Evolutionary conservation across 805 yeast genomes (phyloP).

Genomic region (Deakozyma indianensis): DNA sequence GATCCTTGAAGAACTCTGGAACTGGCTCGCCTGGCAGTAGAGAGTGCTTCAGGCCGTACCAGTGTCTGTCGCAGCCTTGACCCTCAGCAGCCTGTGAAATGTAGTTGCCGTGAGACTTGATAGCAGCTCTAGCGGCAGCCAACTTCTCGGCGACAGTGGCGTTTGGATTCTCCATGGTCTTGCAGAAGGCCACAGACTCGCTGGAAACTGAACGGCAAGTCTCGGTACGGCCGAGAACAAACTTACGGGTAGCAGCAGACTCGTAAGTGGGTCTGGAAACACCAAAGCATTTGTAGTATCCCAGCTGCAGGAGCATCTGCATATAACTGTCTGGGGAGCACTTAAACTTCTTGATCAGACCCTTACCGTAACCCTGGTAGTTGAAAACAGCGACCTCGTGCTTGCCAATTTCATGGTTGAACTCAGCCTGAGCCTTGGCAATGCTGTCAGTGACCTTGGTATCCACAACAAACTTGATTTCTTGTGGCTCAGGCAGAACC

Average conservation of each 20-base stretch:
- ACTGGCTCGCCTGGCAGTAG: slow-evolving; percentile 37
- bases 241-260: slow-evolving; percentile 87
- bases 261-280: slow-evolving; percentile 83
- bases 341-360: slow-evolving; percentile 68
- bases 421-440: slow-evolving; percentile 38
- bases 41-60: slow-evolving; percentile 74
- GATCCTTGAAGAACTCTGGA: slow-evolving; percentile 62
- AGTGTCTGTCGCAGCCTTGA: slow-evolving; percentile 84
- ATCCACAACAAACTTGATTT: slow-evolving; percentile 38
- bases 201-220: slow-evolving; percentile 73
- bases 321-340: slow-evolving; percentile 87
- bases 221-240: slow-evolving; percentile 84
- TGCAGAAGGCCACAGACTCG: slow-evolving; percentile 57
- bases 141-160: slow-evolving; percentile 43
- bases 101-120: slow-evolving; percentile 59
- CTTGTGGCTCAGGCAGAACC: slow-evolving; percentile 19
- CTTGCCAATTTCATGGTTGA: slow-evolving; percentile 39
- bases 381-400: slow-evolving; percentile 72
- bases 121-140: slow-evolving; percentile 55
- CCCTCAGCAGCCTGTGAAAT: slow-evolving; percentile 72
- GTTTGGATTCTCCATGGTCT: slow-evolving; percentile 50
- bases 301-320: slow-evolving; percentile 84
- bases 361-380: slow-evolving; percentile 76
- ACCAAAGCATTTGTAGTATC: slow-evolving; percentile 73
- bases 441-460: slow-evolving; percentile 39